Conservation (phyloP, 2,329 filamentous ascomycete species). For the Neofusicoccum laricinum region DNA sequence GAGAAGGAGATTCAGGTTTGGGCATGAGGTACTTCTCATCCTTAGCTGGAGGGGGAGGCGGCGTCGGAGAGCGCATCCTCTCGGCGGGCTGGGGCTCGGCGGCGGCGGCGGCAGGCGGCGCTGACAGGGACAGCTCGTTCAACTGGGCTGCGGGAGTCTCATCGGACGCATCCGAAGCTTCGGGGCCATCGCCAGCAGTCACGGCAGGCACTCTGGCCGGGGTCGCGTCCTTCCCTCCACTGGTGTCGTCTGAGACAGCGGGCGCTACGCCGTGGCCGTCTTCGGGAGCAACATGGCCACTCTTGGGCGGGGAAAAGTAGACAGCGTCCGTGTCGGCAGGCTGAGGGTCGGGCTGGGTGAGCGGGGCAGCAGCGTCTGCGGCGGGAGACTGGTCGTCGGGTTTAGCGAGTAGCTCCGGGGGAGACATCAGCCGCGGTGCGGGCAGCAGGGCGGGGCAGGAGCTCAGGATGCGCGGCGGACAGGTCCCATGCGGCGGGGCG, state of each 20-base stretch:
- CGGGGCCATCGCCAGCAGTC: not conserved
- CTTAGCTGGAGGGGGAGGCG: constrained; percentile 11
- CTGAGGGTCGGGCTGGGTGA: not conserved
- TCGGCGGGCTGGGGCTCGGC: not conserved
- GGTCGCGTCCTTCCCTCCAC: constrained; percentile 15
- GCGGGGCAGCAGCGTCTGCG: constrained; percentile 2
- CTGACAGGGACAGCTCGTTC: not conserved
- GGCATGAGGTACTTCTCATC: constrained; percentile 9
- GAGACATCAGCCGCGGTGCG: constrained; percentile 13
- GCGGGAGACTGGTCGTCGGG: constrained; percentile 7
- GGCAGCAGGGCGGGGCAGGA: constrained; percentile 8
- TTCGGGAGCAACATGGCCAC: not conserved
- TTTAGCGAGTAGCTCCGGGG: constrained; percentile 14
- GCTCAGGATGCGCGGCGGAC: not conserved
- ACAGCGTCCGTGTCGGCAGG: not conserved
- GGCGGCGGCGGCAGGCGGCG: not conserved
- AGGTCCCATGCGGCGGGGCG: constrained; percentile 2
- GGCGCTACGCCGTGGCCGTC: not conserved
- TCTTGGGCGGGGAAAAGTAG: not conserved
- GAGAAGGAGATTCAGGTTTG: not conserved
- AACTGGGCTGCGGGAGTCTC: not conserved
- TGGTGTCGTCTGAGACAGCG: not conserved
- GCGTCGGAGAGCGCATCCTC: not conserved
- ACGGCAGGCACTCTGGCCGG: not conserved
- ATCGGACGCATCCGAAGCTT: not conserved